phyloP scores from a whole-genome alignment of 1,284 basidiomycete species.

The Coriolopsis trogii region DNA sequence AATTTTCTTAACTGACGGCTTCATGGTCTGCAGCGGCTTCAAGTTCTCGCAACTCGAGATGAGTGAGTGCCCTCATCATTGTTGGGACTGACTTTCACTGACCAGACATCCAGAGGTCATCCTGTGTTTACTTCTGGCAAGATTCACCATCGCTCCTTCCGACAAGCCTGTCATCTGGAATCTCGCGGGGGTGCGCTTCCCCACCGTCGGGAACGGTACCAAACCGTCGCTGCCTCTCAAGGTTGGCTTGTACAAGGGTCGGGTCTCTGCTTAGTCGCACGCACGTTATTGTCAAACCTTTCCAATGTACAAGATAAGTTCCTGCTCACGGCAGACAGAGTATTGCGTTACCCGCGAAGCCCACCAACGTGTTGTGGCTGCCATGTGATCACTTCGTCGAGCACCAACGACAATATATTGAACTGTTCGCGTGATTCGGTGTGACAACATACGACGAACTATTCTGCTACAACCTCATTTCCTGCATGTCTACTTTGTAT shows the following conservation, averaged over 20 bases:
- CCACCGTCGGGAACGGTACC: slow-evolving; percentile 16
- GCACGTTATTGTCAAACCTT: too few relatives aligned
- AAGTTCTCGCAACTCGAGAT: slow-evolving; percentile 23
- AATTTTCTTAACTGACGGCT: not conserved
- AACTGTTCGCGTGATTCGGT: too few relatives aligned
- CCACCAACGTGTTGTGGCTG: too few relatives aligned
- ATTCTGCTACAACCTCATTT: too few relatives aligned
- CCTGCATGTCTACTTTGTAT: too few relatives aligned
- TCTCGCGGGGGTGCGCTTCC: slow-evolving; percentile 20
- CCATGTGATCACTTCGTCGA: too few relatives aligned
- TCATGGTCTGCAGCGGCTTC: slow-evolving; percentile 13
- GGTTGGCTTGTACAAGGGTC: slow-evolving; percentile 8
- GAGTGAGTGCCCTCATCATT: slow-evolving; percentile 11
- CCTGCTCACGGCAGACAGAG: too few relatives aligned
- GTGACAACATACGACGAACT: too few relatives aligned
- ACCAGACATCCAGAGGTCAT: slow-evolving; percentile 13
- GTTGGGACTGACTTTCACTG: not conserved
- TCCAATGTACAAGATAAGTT: too few relatives aligned
- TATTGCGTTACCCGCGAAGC: too few relatives aligned
- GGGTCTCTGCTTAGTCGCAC: too few relatives aligned
- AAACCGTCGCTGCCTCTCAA: slow-evolving; percentile 19
- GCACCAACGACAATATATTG: too few relatives aligned
- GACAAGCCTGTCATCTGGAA: slow-evolving; percentile 25
- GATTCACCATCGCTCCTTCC: slow-evolving; percentile 20
- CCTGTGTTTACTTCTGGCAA: slow-evolving; percentile 17